Evolutionary conservation across 495 filamentous ascomycete species (phyloP).

Genomic region (Baudoinia panamericana): DNA sequence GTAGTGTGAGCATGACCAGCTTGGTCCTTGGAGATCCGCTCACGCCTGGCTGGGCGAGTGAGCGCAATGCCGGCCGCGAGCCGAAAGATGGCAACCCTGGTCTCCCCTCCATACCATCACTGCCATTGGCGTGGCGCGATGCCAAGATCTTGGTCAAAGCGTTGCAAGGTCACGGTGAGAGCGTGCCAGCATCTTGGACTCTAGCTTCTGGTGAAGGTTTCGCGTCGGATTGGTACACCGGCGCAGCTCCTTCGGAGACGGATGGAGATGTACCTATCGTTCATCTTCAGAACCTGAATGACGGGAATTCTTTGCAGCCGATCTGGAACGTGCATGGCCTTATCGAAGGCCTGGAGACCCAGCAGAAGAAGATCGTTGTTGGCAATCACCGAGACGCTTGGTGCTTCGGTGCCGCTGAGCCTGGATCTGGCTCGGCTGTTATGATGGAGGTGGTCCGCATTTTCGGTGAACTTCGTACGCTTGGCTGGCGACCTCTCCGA

Average conservation of each 20-base stretch:
- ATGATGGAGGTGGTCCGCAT: slow-evolving; percentile 77
- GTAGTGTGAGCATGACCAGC: slow-evolving; percentile 67
- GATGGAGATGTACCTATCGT: slow-evolving; percentile 42
- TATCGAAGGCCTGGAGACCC: slow-evolving; percentile 69
- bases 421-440: slow-evolving; percentile 79
- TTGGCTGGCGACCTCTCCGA: slow-evolving; percentile 81
- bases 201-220: slow-evolving; percentile 50
- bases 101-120: slow-evolving; percentile 68
- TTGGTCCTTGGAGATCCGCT: slow-evolving; percentile 81
- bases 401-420: slow-evolving; percentile 77
- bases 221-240: slow-evolving; percentile 72
- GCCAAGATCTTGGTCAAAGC: slow-evolving; percentile 65
- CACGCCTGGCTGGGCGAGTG: slow-evolving; percentile 75
- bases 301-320: slow-evolving; percentile 64
- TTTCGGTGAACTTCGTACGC: slow-evolving; percentile 58
- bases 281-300: slow-evolving; percentile 75
- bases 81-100: slow-evolving; percentile 56
- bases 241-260: slow-evolving; percentile 45
- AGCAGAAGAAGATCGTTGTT: slow-evolving; percentile 74
- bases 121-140: slow-evolving; percentile 80
- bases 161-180: slow-evolving; percentile 62
- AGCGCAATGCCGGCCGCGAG: slow-evolving; percentile 49
- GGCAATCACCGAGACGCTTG: slow-evolving; percentile 92
- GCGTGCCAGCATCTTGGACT: slow-evolving; percentile 51
- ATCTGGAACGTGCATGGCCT: slow-evolving; percentile 84